Evolutionary conservation across 306 rosid genomes (phyloP), one percentile per base, ranked within the genome.

Genomic region (Cicer arietinum): DNA sequence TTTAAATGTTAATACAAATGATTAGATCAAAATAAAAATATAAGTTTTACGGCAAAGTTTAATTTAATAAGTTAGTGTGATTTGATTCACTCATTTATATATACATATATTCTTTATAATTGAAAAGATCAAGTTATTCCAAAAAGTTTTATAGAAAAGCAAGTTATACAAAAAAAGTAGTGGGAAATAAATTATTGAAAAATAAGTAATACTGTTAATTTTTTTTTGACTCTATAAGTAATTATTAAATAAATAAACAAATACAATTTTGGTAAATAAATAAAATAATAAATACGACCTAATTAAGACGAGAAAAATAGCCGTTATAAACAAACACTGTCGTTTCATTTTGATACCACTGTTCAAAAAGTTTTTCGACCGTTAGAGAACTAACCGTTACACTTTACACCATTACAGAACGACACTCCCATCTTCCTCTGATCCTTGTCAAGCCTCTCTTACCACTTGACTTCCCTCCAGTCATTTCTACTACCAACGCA

Each of bases 361-460:
- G 67, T 85, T 79, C 75, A 67, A 84, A 66, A 81, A 70, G 41
- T 6, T 11, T 59, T 54, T 16, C 59, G 85, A 81, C 88, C 88
- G 88, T 84, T 84, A 14, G 74, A 61, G 61, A 84, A 48, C 73
- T 70, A 7, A 84, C 84, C 85, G 85, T 81, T 81, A 74, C 80
- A 78, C 58, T 69, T 10, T 0, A 10, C 65, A 1, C 46, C 71
- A 71, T 65, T 82, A 82, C 82, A 75, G 60, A 41, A 1, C n/a
- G 10, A 10, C 69, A 17, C 64, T 7, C 67, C 48, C 71, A 45
- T 10, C 63, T 2, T 5, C 11, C 59, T 53, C 59, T 53, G 11
- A 53, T 53, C 59, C 17, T 53, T 16, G 59, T 53, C 10, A 5
- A 3, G 18, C 10, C 18, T 37, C 17, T 8, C 64, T 39, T 10